A percentile compares a stretch with the other conserved stretches of the same genome.
phyloP scores from a whole-genome alignment of 2,329 filamentous ascomycete species.

The Volutella citrinella region DNA sequence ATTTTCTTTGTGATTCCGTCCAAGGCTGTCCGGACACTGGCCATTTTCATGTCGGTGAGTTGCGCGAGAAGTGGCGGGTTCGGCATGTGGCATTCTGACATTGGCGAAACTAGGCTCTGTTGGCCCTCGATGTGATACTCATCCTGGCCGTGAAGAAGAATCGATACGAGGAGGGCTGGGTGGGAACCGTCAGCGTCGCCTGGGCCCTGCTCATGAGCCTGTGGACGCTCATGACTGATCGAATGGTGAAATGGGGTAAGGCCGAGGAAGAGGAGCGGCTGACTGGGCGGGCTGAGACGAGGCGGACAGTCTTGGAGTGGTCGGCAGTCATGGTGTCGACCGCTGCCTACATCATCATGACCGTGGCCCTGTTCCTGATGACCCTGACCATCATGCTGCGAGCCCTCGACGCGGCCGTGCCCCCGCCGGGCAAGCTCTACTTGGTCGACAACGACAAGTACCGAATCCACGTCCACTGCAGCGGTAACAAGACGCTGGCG shows the following conservation, averaged over 20 bases:
- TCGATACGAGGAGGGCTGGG: conserved; percentile 83
- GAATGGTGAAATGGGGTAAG: conserved; percentile 88
- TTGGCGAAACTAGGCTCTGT: conserved; percentile 23
- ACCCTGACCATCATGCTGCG: conserved; percentile 78
- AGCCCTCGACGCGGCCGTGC: conserved; percentile 72
- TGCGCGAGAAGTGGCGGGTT: not conserved
- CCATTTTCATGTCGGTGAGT: conserved; percentile 57
- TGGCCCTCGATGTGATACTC: conserved; percentile 68
- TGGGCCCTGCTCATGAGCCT: conserved; percentile 77
- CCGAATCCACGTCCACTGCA: conserved; percentile 78
- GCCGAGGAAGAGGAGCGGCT: conserved; percentile 87
- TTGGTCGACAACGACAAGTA: conserved; percentile 84
- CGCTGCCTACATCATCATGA: conserved; percentile 66
- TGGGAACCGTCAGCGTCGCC: conserved; percentile 79
- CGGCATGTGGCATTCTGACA: not conserved
- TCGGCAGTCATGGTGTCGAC: conserved; percentile 73
- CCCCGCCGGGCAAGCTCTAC: conserved; percentile 70
- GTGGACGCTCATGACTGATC: conserved; percentile 77
- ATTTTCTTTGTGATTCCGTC: conserved; percentile 88
- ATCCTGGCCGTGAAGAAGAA: conserved; percentile 72
- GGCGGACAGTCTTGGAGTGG: conserved; percentile 83
- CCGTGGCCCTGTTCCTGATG: conserved; percentile 67
- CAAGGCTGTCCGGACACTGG: conserved; percentile 71
- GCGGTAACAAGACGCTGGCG: conserved; percentile 62
- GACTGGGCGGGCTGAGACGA: conserved; percentile 83